Conservation (phyloP, 2,329 filamentous ascomycete species). For the Karstenula rhodostoma region DNA sequence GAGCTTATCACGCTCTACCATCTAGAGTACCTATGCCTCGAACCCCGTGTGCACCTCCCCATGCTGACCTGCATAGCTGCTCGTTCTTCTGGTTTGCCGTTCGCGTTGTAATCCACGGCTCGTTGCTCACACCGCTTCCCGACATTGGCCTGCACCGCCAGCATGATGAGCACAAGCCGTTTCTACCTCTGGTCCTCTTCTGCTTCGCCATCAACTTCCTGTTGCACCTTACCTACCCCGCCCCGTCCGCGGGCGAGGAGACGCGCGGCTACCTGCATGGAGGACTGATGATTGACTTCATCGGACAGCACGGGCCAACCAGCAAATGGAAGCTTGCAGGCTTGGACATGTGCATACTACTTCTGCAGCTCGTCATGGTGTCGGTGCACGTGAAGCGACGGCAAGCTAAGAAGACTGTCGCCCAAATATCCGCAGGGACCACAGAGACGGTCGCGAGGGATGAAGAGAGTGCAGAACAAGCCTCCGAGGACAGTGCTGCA, state of each 20-base stretch:
- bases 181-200: conserved; percentile 61
- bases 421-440: conserved; percentile 33
- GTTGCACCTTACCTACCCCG: conserved; percentile 56
- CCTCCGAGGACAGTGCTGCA: conserved; percentile 27
- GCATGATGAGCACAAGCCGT: conserved; percentile 60
- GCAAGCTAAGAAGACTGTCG: conserved; percentile 53
- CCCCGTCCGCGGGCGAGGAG: conserved; percentile 56
- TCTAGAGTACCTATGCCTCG: conserved; percentile 62
- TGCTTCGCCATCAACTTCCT: conserved; percentile 65
- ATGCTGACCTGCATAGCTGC: conserved; percentile 55
- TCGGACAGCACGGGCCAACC: conserved; percentile 66
- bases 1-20: conserved; percentile 69
- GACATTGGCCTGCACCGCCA: conserved; percentile 55
- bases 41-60: conserved; percentile 5
- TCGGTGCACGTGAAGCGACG: conserved; percentile 62
- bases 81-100: conserved; percentile 65
- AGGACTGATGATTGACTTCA: conserved; percentile 70
- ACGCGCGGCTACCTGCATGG: conserved; percentile 67
- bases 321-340: conserved; percentile 61
- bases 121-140: conserved; percentile 67
- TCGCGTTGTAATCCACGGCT: conserved; percentile 63
- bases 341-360: conserved; percentile 63
- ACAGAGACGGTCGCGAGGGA: conserved; percentile 20
- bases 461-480: conserved; percentile 14
- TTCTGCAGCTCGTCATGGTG: conserved; percentile 66